phyloP scores from a whole-genome alignment of 106 monocot species.

The Dendrobium officinale region DNA sequence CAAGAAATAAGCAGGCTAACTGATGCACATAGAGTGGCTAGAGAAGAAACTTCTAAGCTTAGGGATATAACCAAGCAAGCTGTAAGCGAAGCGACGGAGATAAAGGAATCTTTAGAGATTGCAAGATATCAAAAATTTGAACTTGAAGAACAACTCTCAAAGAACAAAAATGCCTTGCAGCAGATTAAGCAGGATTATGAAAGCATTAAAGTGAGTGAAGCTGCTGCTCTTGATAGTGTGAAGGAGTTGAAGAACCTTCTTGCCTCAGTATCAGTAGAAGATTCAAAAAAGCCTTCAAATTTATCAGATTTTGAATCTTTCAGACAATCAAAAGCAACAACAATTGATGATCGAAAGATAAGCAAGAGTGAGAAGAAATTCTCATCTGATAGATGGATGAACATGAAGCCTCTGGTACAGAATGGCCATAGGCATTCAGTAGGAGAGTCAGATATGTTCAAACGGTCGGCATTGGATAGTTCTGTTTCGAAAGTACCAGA shows the following conservation, averaged over 20 bases:
- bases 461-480: conserved; percentile 6
- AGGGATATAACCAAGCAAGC: conserved; percentile 72
- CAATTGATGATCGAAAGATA: neutral
- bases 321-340: neutral
- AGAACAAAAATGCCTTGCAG: conserved; percentile 37
- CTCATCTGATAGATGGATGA: conserved; percentile 6
- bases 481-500: conserved; percentile 8
- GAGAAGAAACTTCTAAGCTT: conserved; percentile 39
- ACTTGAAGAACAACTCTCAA: conserved; percentile 31
- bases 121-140: conserved; percentile 39
- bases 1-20: conserved; percentile 35
- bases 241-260: conserved; percentile 35
- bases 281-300: neutral
- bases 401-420: neutral
- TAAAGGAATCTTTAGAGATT: conserved; percentile 54
- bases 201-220: conserved; percentile 45
- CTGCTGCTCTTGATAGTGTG: conserved; percentile 39
- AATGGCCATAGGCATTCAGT: conserved; percentile 6
- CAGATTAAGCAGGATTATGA: conserved; percentile 39
- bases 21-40: conserved; percentile 28
- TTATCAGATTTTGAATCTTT: conserved; percentile 6
- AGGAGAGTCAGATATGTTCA: neutral
- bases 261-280: conserved; percentile 14
- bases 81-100: conserved; percentile 44
- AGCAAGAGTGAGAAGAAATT: neutral